A percentile compares a stretch with the other conserved stretches of the same genome.
Conservation (phyloP, 2,329 filamentous ascomycete genomes). For the Endoconidiophora laricicola region DNA sequence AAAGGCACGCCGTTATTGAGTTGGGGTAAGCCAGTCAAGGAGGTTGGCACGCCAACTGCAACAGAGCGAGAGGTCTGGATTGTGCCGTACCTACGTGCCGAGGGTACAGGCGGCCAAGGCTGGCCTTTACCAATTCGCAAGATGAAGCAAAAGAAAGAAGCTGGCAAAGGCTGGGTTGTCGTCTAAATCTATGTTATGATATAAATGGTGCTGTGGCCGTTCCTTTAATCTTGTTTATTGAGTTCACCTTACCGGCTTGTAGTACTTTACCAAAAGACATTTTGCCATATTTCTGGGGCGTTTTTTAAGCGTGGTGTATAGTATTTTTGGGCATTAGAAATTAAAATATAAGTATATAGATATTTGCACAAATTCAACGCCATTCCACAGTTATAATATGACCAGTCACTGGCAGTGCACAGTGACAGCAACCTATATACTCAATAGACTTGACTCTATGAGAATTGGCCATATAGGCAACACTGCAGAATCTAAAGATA, state of each 20-base stretch:
- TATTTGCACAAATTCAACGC: too few relatives aligned
- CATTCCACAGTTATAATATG: too few relatives aligned
- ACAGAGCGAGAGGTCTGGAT: constrained; percentile 61
- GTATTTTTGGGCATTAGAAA: background rate
- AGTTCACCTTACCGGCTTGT: too few relatives aligned
- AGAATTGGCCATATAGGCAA: too few relatives aligned
- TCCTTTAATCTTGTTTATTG: background rate
- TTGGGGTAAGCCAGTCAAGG: constrained; percentile 84
- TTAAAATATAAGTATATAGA: too few relatives aligned
- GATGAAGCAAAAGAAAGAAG: constrained; percentile 61
- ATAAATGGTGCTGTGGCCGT: background rate
- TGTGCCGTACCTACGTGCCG: constrained; percentile 57
- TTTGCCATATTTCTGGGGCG: background rate
- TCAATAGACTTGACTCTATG: too few relatives aligned
- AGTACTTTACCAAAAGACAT: background rate
- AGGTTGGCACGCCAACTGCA: constrained; percentile 36
- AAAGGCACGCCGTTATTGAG: constrained; percentile 70
- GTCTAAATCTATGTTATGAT: constrained; percentile 24
- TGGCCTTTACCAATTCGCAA: constrained; percentile 80
- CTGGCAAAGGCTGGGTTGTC: constrained; percentile 58
- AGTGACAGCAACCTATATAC: too few relatives aligned
- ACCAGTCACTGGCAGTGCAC: too few relatives aligned
- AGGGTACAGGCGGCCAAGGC: constrained; percentile 48
- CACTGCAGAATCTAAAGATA: too few relatives aligned
- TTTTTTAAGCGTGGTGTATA: background rate